A percentile compares a stretch with the other conserved stretches of the same genome.
phyloP scores from a whole-genome alignment of 306 rosid genomes.

The Phaseolus lunatus region DNA sequence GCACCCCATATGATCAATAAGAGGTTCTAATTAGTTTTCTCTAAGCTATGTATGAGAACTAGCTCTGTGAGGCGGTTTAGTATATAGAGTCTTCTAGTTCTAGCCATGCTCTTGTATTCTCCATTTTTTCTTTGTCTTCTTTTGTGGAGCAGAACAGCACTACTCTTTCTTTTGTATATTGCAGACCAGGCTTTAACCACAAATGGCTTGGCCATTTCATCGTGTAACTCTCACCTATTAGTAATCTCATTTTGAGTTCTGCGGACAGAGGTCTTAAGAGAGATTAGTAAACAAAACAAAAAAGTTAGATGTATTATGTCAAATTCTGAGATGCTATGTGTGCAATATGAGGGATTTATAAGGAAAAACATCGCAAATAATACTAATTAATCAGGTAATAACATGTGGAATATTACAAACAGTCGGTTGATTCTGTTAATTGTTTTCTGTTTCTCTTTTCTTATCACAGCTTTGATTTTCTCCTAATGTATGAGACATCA shows the following conservation, averaged over 20 bases:
- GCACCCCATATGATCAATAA: background rate
- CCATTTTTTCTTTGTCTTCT: constrained; percentile 19
- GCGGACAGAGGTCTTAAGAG: background rate
- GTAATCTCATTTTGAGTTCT: constrained; percentile 2
- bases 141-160: constrained; percentile 5
- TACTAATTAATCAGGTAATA: background rate
- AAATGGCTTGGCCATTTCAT: background rate
- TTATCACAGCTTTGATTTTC: background rate
- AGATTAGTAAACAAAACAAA: background rate
- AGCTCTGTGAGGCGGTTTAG: constrained; percentile 6
- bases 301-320: background rate
- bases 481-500: background rate
- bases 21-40: background rate
- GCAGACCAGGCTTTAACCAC: constrained; percentile 7
- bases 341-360: constrained; percentile 9
- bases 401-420: background rate
- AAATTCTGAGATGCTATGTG: background rate
- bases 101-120: constrained; percentile 4
- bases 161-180: constrained; percentile 7
- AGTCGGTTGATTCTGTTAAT: background rate
- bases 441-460: background rate
- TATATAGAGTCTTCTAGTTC: background rate
- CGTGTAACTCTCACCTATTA: constrained; percentile 13
- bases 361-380: background rate
- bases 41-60: background rate